phyloP scores from a whole-genome alignment of 2,329 filamentous ascomycete species.

The Pseudodiploospora longispora region DNA sequence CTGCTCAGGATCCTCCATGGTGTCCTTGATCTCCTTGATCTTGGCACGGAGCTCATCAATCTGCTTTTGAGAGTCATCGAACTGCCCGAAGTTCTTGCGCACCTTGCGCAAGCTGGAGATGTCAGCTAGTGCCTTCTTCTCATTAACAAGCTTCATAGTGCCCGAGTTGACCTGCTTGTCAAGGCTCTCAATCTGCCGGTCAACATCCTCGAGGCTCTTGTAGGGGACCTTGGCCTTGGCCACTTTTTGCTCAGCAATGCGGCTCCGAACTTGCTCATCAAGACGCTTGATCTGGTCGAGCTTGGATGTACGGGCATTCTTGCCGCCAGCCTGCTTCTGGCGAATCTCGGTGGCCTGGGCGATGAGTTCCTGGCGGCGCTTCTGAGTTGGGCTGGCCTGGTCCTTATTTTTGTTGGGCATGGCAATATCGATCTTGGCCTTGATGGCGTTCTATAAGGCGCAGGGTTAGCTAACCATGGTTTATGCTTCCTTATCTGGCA shows the following conservation, averaged over 20 bases:
- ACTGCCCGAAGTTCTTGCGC: slow-evolving; percentile 81
- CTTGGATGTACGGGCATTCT: slow-evolving; percentile 68
- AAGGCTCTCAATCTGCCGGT: slow-evolving; percentile 70
- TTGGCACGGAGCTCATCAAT: slow-evolving; percentile 83
- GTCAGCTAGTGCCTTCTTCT: slow-evolving; percentile 86
- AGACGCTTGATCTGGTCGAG: slow-evolving; percentile 88
- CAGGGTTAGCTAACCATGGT: background rate
- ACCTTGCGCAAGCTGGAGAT: slow-evolving; percentile 77
- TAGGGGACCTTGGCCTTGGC: slow-evolving; percentile 73
- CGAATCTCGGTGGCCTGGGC: slow-evolving; percentile 76
- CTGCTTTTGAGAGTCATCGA: slow-evolving; percentile 78
- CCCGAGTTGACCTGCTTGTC: slow-evolving; percentile 83
- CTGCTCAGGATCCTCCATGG: slow-evolving; percentile 82
- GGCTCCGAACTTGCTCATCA: slow-evolving; percentile 79
- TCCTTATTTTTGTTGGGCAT: slow-evolving; percentile 67
- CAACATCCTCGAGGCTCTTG: slow-evolving; percentile 83
- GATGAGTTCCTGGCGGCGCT: slow-evolving; percentile 80
- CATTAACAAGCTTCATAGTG: slow-evolving; percentile 91
- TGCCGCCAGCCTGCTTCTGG: slow-evolving; percentile 78
- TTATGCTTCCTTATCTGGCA: slow-evolving; percentile 5
- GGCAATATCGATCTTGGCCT: slow-evolving; percentile 79
- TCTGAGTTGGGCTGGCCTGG: slow-evolving; percentile 69
- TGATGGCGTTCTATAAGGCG: slow-evolving; percentile 66
- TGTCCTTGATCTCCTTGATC: slow-evolving; percentile 82
- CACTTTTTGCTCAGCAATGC: slow-evolving; percentile 78